phyloP scores from a whole-genome alignment of 202 grass and related monocot species.

The Bolboschoenoplectus hybrid region DNA sequence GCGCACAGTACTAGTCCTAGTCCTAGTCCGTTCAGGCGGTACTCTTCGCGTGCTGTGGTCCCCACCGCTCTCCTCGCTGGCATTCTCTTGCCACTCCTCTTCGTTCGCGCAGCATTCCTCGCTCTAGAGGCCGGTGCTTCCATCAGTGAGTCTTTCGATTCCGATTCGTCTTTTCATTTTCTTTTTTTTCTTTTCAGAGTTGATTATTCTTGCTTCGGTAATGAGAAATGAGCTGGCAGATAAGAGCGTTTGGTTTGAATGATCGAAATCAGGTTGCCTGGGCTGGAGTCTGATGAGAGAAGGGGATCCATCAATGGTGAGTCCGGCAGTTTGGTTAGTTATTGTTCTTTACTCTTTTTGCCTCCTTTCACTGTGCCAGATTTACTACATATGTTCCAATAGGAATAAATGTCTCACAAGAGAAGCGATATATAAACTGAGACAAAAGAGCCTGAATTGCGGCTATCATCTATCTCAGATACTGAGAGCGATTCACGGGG shows the following conservation, averaged over 20 bases:
- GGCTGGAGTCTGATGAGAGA: constrained; percentile 67
- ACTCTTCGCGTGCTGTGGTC: constrained; percentile 41
- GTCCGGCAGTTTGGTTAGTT: constrained; percentile 11
- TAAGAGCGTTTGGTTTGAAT: background rate
- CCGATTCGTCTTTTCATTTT: background rate
- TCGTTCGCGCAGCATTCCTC: constrained; percentile 77
- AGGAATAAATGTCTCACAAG: constrained; percentile 1
- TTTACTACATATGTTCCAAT: constrained; percentile 23
- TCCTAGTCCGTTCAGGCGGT: background rate
- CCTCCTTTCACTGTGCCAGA: constrained; percentile 21
- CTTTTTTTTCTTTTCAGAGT: background rate
- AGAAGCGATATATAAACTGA: constrained; percentile 9
- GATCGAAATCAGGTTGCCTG: constrained; percentile 59
- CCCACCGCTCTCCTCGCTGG: constrained; percentile 54
- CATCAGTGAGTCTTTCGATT: constrained; percentile 46
- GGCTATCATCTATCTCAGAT: constrained; percentile 35
- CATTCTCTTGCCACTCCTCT: constrained; percentile 64
- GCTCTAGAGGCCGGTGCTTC: constrained; percentile 74
- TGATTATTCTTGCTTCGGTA: background rate
- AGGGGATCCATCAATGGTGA: constrained; percentile 63
- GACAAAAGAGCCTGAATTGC: constrained; percentile 41
- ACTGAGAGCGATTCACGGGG: constrained; percentile 52
- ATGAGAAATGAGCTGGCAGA: background rate
- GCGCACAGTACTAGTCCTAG: constrained; percentile 1
- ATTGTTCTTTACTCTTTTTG: constrained; percentile 42